Evolutionary conservation across 2,329 filamentous ascomycete genomes (phyloP), one percentile per base, ranked within the genome.

Genomic region (Hymenoscyphus repandus): DNA sequence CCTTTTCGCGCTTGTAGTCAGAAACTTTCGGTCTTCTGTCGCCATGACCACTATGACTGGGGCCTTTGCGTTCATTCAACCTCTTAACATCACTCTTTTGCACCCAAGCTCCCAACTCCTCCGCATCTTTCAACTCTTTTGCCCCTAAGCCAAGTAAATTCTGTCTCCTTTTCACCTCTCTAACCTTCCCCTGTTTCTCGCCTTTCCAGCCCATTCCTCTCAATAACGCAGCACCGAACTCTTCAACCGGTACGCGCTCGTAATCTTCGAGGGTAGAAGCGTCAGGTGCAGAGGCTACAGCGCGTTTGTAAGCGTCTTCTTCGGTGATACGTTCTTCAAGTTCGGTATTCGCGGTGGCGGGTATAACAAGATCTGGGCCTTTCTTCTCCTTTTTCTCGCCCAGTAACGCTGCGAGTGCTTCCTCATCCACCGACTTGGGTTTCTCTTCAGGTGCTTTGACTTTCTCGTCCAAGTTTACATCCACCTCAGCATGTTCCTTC

Each of bases 201-300:
- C 68, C 71, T 85, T 96, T 90, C 91, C 92, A 96, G 7, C 93
- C 93, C 88, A 97, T 96, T 9, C 91, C 90, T 31, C 91, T 83
- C 33, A 99, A 76, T 57, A 97, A 76, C 0, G 91, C 90, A 15
- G 90, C 87, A 6, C 93, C 93, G 58, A 97, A 99, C 61, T 96
- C 90, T 60, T 96, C 92, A 13, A 97, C 90, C 0, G 93, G 92
- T 55, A 96, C 86, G 11, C 86, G 83, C 52, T 87, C 85, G 70
- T 97, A 97, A 62, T 93, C 89, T 32, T 88, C 87, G 15, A 95
- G 72, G 0, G 83, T 88, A 3, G 90, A 85, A 30, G 81, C 76
- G 18, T 90, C 86, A 1, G 90, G 90, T 1, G 90, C 85, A 22
- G 79, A 73, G 11, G 79, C 75, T 30, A 91, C 78, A 65, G 92